Percentiles rank a stretch among this genome's conserved stretches.
phyloP scores from a whole-genome alignment of 768 basidiomycete genomes.

The button mushroom (Agaricus bisporus) region DNA sequence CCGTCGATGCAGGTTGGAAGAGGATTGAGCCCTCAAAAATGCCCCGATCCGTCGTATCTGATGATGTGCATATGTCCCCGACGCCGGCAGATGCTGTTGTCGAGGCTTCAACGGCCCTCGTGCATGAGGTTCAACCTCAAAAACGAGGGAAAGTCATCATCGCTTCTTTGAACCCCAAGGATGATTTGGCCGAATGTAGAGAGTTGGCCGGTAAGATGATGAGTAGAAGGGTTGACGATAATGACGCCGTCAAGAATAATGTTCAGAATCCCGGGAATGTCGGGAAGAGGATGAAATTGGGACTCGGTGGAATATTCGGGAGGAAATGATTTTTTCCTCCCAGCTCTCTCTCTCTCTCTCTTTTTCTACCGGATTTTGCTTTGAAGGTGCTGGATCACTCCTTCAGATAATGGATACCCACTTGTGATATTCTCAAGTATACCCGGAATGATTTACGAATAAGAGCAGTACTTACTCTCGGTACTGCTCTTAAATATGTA shows the following conservation, averaged over 20 bases:
- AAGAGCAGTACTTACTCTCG: too few species aligned
- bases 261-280: slow-evolving; percentile 1
- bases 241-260: slow-evolving; percentile 55
- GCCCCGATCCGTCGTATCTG: neutral
- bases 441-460: too few species aligned
- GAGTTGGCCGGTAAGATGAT: slow-evolving; percentile 5
- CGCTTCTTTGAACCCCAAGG: slow-evolving; percentile 2
- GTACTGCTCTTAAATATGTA: too few species aligned
- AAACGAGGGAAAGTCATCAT: slow-evolving; percentile 6
- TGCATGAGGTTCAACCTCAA: neutral
- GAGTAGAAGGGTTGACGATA: slow-evolving; percentile 15
- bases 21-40: slow-evolving; percentile 1
- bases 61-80: neutral
- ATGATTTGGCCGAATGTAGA: neutral
- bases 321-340: neutral
- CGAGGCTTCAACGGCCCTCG: slow-evolving; percentile 11
- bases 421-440: too few species aligned
- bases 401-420: too few species aligned
- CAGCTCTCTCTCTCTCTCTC: neutral
- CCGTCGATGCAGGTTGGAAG: slow-evolving; percentile 11
- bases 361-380: neutral
- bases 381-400: neutral
- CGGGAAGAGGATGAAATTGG: slow-evolving; percentile 3
- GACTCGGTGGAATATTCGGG: slow-evolving; percentile 7
- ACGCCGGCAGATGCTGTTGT: neutral